Percentiles rank a stretch among this genome's conserved stretches.
Conservation (phyloP, 768 basidiomycete species). For the Russula earlei region DNA sequence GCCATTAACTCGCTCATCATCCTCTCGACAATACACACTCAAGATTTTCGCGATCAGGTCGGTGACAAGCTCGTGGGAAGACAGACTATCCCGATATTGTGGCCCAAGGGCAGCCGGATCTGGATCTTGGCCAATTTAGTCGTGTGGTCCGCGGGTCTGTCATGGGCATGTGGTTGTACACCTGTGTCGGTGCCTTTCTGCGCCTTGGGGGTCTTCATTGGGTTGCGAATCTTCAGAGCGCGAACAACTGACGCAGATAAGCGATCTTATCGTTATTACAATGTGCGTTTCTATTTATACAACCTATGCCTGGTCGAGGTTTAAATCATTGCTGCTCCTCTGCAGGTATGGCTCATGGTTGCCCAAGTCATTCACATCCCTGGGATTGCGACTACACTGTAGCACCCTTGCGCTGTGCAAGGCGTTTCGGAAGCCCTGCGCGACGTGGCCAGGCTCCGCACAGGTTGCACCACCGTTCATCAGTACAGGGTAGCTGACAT, state of each 20-base stretch:
- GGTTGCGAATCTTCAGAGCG: slow-evolving; percentile 18
- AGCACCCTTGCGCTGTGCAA: background rate
- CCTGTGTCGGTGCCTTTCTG: slow-evolving; percentile 9
- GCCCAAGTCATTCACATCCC: slow-evolving; percentile 5
- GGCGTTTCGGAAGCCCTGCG: too few species aligned
- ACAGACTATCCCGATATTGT: slow-evolving; percentile 26
- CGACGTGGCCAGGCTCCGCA: too few species aligned
- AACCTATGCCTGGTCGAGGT: background rate
- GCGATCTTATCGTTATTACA: slow-evolving; percentile 25
- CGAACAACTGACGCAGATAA: slow-evolving; percentile 20
- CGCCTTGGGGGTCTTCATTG: slow-evolving; percentile 17
- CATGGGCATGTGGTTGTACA: slow-evolving; percentile 20
- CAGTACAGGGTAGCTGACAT: too few species aligned
- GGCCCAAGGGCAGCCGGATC: slow-evolving; percentile 15
- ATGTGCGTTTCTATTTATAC: slow-evolving; percentile 19
- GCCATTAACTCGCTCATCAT: slow-evolving; percentile 26
- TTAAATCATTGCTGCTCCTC: background rate
- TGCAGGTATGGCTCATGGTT: slow-evolving; percentile 5
- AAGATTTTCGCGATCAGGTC: slow-evolving; percentile 28
- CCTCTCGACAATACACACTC: slow-evolving; percentile 31
- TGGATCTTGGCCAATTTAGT: slow-evolving; percentile 20
- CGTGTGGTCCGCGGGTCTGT: slow-evolving; percentile 22
- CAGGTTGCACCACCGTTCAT: too few species aligned
- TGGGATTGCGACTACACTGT: background rate
- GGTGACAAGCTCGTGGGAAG: slow-evolving; percentile 27